Conservation (phyloP, 2,329 filamentous ascomycete genomes). For the Cytospora chrysosperma region DNA sequence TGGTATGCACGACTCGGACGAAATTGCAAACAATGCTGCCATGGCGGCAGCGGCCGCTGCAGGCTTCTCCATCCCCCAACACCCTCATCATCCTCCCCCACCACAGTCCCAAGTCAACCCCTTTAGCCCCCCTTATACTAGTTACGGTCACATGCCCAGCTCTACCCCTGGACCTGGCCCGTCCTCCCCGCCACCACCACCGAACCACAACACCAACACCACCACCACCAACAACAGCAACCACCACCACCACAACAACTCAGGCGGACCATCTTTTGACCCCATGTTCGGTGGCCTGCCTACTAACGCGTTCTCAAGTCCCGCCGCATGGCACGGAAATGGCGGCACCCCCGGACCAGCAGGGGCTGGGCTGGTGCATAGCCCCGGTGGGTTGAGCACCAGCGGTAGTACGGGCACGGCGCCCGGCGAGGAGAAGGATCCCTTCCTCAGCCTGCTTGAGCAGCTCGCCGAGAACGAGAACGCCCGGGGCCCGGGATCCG, state of each 20-base stretch:
- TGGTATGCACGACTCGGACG: conserved; percentile 37
- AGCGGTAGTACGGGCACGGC: conserved; percentile 46
- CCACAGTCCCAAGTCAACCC: conserved; percentile 33
- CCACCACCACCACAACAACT: conserved; percentile 31
- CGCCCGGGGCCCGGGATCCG: conserved; percentile 64
- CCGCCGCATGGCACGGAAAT: conserved; percentile 51
- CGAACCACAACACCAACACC: conserved; percentile 30
- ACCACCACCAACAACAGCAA: conserved; percentile 32
- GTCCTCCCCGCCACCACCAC: conserved; percentile 36
- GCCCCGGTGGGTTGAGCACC: conserved; percentile 50
- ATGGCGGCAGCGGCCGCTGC: conserved; percentile 38
- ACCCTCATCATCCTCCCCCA: conserved; percentile 25
- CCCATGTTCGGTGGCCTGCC: conserved; percentile 60
- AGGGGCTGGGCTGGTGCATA: conserved; percentile 33
- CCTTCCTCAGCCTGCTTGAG: conserved; percentile 75
- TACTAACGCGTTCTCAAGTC: conserved; percentile 53
- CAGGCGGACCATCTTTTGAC: conserved; percentile 46
- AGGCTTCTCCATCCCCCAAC: conserved; percentile 36
- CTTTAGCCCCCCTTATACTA: conserved; percentile 38
- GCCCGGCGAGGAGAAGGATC: conserved; percentile 68
- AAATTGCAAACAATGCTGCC: conserved; percentile 36
- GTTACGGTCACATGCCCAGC: conserved; percentile 39
- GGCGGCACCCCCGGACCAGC: conserved; percentile 25
- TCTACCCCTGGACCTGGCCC: conserved; percentile 26
- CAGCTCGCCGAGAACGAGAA: conserved; percentile 82